phyloP scores from a whole-genome alignment of 768 basidiomycete genomes.

The Amanita exitialis region DNA sequence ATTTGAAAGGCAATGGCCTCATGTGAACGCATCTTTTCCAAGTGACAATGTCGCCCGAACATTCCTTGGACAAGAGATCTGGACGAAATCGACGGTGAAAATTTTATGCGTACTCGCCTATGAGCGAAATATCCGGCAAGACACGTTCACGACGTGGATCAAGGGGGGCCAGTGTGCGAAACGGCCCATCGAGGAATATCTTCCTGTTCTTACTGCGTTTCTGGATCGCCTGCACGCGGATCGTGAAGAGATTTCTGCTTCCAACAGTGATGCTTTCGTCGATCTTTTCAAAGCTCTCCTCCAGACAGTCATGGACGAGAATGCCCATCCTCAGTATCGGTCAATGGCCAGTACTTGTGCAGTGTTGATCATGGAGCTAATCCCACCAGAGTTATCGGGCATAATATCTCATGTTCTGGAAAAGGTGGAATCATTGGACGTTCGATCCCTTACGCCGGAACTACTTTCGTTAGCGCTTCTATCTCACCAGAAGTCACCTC shows the following conservation, averaged over 20 bases:
- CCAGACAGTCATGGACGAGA: conserved; percentile 9
- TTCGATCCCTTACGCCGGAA: conserved; percentile 19
- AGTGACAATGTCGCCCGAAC: conserved; percentile 17
- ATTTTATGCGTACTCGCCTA: conserved; percentile 38
- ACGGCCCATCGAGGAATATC: conserved; percentile 19
- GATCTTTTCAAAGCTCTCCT: conserved; percentile 1
- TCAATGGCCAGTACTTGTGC: conserved; percentile 9
- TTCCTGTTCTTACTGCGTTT: conserved; percentile 33
- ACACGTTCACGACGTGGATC: conserved; percentile 31
- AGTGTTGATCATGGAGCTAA: conserved; percentile 9
- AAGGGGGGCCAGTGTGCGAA: conserved; percentile 16
- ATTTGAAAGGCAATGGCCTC: conserved; percentile 25
- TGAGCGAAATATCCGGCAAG: conserved; percentile 16
- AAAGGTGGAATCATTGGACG: conserved; percentile 16
- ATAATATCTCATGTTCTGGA: conserved; percentile 16
- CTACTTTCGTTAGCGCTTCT: conserved; percentile 21
- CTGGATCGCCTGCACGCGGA: conserved; percentile 24
- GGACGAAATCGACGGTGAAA: conserved; percentile 33
- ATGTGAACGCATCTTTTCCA: conserved; percentile 9
- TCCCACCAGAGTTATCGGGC: conserved; percentile 14
- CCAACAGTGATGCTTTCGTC: not conserved
- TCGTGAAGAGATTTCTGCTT: conserved; percentile 4
- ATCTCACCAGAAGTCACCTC: conserved; percentile 12
- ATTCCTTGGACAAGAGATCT: conserved; percentile 31
- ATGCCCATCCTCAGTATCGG: conserved; percentile 10